Evolutionary conservation across 2,329 filamentous ascomycete species (phyloP), one percentile per base, ranked within the genome.

Genomic region (Aspergillus thermomutatus): DNA sequence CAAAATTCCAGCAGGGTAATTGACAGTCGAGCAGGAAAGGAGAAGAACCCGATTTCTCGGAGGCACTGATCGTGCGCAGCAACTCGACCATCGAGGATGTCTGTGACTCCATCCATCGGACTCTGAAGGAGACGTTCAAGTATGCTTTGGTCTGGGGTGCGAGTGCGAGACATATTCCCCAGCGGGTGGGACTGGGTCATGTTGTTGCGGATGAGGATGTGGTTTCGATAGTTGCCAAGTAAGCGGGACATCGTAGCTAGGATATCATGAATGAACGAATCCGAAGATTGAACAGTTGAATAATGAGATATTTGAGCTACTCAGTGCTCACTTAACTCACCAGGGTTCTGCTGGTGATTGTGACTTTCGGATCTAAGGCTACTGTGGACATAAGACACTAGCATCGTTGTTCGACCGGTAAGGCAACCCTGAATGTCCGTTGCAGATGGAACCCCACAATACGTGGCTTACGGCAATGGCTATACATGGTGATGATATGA

Each of bases 71-170:
- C 70, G 94, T 99, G 64, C 83, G 95, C 57, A 87, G 82, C 71
- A 90, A 92, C 66, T 91, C 90, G 70, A 91, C 87, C 11, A 92
- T 99, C 69, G 94, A 97, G 77, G 93, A 99, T 75, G 94, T 99
- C 9, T 99, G 94, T 75, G 94, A 99, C 75, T 87, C 91, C 67
- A 90, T 99, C 64, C 94, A 99, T 78, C 83, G 94, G 60, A 94
- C 87, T 26, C 79, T 99, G 64, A 99, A 97, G 84, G 95, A 99
- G 61, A 96, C 92, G 4, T 99, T 97, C 83, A 99, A 97, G 81
- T 97, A 97, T 78, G 95, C 94, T 3, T 78, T 97, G 64, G 94
- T 99, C 0, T 99, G 95, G 95, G 94, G 94, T 4, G 92, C 92
- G 19, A 97, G 93, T 75, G 94, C 94, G 37, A 87, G 91, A 68